Evolutionary conservation across 2,329 filamentous ascomycete genomes (phyloP).

Genomic region (Colletotrichum caudatum): DNA sequence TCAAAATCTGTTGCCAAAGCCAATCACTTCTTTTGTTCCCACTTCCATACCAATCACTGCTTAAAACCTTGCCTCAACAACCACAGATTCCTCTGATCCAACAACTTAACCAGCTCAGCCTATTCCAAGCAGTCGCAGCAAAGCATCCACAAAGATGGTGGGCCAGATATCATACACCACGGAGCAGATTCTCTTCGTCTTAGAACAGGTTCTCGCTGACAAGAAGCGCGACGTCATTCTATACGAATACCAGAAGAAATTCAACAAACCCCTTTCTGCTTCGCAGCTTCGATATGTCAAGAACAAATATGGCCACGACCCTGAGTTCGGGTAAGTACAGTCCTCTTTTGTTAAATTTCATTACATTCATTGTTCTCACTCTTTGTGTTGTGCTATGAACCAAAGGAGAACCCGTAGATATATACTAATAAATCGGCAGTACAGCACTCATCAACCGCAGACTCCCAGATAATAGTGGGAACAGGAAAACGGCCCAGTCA

Average conservation of each 20-base stretch:
- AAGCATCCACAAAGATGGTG: slow-evolving; percentile 46
- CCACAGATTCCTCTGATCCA: background rate
- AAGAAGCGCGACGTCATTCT: slow-evolving; percentile 46
- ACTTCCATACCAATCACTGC: background rate
- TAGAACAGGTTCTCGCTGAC: slow-evolving; percentile 48
- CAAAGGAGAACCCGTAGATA: background rate
- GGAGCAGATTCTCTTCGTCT: slow-evolving; percentile 52
- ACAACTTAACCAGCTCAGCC: background rate
- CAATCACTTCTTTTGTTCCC: background rate
- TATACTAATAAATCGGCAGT: slow-evolving; percentile 4
- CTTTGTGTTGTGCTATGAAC: background rate
- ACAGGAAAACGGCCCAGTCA: slow-evolving; percentile 1
- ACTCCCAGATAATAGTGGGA: slow-evolving; percentile 9
- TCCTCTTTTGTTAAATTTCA: background rate
- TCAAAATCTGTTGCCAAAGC: background rate
- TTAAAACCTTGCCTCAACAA: background rate
- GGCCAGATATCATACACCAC: slow-evolving; percentile 51
- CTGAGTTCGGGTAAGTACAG: slow-evolving; percentile 52
- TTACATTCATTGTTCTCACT: too few species aligned
- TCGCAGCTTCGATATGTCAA: slow-evolving; percentile 55
- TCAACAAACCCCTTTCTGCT: slow-evolving; percentile 47
- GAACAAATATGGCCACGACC: slow-evolving; percentile 56
- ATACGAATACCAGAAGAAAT: slow-evolving; percentile 46
- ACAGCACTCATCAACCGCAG: slow-evolving; percentile 39
- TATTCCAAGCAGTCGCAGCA: background rate